Conservation (phyloP, 441 rosid genomes). For the Erysimum pusillum region DNA sequence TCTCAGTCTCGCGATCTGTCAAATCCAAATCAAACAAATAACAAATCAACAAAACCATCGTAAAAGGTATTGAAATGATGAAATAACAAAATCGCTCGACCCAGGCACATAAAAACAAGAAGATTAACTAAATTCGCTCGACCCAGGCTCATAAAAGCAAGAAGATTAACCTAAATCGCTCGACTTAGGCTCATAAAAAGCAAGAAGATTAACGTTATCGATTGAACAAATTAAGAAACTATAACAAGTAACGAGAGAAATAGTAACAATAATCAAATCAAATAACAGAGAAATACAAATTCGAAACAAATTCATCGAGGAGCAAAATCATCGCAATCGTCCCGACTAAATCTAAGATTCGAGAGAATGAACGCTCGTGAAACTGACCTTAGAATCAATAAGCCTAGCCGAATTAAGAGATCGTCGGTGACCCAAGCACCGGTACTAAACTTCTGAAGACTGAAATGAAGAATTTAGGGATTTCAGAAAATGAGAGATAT, state of each 20-base stretch:
- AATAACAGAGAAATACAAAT: conserved; percentile 64
- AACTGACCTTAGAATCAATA: conserved; percentile 89
- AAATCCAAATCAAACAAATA: no score
- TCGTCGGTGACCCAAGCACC: conserved; percentile 80
- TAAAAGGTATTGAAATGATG: no score
- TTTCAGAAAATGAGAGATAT: background rate
- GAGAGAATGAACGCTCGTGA: conserved; percentile 52
- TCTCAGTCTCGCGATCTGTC: no score
- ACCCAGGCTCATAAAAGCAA: no score
- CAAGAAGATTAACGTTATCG: conserved; percentile 77
- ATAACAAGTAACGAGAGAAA: no score
- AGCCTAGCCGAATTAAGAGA: conserved; percentile 61
- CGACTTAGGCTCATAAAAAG: conserved; percentile 62
- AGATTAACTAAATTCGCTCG: no score
- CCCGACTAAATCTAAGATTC: background rate
- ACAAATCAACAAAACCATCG: no score
- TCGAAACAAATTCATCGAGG: conserved; percentile 34
- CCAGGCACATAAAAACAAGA: no score
- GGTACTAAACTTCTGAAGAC: conserved; percentile 62
- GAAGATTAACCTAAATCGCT: conserved; percentile 41
- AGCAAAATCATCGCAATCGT: background rate
- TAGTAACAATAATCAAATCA: conserved; percentile 39
- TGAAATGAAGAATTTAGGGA: background rate
- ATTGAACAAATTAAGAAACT: conserved; percentile 37
- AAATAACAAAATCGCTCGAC: no score